Evolutionary conservation across 2,329 filamentous ascomycete species (phyloP).

Genomic region (Penicillium sp.): DNA sequence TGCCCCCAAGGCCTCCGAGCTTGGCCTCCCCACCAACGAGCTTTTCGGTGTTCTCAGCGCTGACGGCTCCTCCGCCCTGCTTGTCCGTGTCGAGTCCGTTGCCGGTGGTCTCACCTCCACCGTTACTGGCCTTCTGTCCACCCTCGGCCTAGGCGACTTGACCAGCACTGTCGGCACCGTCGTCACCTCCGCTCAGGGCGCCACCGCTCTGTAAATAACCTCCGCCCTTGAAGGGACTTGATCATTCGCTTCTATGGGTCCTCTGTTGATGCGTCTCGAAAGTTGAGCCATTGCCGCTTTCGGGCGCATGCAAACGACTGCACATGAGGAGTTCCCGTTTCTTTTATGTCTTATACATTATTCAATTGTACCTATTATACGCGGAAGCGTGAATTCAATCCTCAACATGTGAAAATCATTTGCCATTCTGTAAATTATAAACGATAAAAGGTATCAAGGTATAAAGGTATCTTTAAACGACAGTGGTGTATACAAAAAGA

Average conservation of each 20-base stretch:
- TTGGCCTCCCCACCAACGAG: conserved; percentile 16
- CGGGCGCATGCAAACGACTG: conserved; percentile 14
- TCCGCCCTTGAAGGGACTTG: conserved; percentile 17
- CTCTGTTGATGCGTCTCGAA: conserved; percentile 17
- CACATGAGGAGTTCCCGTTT: conserved; percentile 20
- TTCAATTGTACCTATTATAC: conserved; percentile 17
- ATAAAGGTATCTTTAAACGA: neutral
- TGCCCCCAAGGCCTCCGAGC: conserved; percentile 7
- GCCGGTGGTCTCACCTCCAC: conserved; percentile 8
- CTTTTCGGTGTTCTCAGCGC: conserved; percentile 15
- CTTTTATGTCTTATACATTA: conserved; percentile 4
- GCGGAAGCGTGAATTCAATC: conserved; percentile 8
- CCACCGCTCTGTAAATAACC: conserved; percentile 12
- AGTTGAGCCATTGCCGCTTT: conserved; percentile 7
- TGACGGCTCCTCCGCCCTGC: conserved; percentile 13
- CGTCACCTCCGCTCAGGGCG: conserved; percentile 6
- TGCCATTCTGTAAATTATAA: neutral
- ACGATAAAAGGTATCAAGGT: neutral
- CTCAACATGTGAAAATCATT: conserved; percentile 3
- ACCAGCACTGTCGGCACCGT: conserved; percentile 16
- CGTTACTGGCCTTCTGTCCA: conserved; percentile 13
- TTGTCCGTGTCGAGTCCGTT: conserved; percentile 19
- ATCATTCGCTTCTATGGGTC: conserved; percentile 21
- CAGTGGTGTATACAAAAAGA: neutral
- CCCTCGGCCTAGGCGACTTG: conserved; percentile 17